These are phyloP conservation scores for Podosphaera xanthii DNA, from an alignment of 2,329 filamentous ascomycete genomes.

Conservation along the genomic window DNA sequence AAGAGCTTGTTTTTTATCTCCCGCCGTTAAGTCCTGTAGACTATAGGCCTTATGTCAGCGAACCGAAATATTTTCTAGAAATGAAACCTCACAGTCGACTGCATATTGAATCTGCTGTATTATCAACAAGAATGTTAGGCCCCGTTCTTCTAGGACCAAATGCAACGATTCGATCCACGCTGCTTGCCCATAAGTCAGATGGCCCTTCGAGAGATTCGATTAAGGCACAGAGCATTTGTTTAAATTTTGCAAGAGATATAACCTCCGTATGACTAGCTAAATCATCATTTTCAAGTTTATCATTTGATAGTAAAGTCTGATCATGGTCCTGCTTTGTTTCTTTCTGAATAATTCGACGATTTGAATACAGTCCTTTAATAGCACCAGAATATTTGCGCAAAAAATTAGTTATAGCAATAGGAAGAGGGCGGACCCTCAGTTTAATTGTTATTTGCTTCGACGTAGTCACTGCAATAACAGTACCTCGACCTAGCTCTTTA, in stretches of 20 bases:
- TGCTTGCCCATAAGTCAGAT: constrained; percentile 52
- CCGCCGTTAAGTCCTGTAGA: constrained; percentile 10
- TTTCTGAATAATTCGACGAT: constrained; percentile 31
- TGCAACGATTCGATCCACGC: constrained; percentile 61
- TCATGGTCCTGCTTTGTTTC: constrained; percentile 11
- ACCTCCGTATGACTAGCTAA: constrained; percentile 35
- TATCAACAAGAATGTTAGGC: constrained; percentile 74
- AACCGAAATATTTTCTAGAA: neutral
- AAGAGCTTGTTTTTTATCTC: constrained; percentile 16
- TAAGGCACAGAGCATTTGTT: constrained; percentile 40
- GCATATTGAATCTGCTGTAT: constrained; percentile 48
- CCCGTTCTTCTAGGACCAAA: constrained; percentile 74
- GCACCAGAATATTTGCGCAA: constrained; percentile 56
- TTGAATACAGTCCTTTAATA: constrained; percentile 58
- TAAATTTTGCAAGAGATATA: constrained; percentile 56
- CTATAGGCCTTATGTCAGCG: constrained; percentile 4
- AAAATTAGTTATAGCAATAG: constrained; percentile 60
- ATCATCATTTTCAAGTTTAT: constrained; percentile 24
- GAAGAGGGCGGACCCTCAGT: constrained; percentile 58
- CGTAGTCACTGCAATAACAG: constrained; percentile 49
- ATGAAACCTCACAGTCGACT: constrained; percentile 36
- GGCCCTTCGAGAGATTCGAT: constrained; percentile 53
- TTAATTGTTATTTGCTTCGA: constrained; percentile 70
- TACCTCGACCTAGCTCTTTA: constrained; percentile 67
- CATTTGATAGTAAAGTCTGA: constrained; percentile 5